Conservation (phyloP, 192 early-diverging fungal species). For the Phlyctochytrium bullatum region DNA sequence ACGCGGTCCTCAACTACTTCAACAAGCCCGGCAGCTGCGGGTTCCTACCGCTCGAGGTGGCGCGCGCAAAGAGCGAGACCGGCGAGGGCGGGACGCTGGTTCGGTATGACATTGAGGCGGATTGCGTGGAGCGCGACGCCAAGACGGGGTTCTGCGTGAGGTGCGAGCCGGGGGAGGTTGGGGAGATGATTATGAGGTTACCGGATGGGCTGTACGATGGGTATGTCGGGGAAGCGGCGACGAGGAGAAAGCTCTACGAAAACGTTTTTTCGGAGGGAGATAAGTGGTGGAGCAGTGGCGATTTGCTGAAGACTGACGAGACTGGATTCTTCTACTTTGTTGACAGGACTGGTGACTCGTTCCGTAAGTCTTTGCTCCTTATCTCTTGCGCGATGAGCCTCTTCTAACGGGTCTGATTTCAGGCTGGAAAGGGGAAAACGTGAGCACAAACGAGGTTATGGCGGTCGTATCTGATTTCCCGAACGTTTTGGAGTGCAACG, state of each 20-base stretch:
- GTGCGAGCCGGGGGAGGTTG: constrained; percentile 47
- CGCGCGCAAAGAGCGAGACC: not conserved
- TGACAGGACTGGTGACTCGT: constrained; percentile 71
- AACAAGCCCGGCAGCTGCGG: not conserved
- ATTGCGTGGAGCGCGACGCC: constrained; percentile 41
- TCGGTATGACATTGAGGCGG: constrained; percentile 54
- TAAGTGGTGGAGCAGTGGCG: constrained; percentile 58
- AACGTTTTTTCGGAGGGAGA: constrained; percentile 64
- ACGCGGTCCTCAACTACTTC: not conserved
- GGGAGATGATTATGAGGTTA: constrained; percentile 55
- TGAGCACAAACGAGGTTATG: constrained; percentile 58
- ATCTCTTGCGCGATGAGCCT: constrained; percentile 21
- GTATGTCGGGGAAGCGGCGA: constrained; percentile 27
- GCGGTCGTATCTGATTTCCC: constrained; percentile 51
- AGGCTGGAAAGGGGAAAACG: constrained; percentile 54
- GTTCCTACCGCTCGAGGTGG: not conserved
- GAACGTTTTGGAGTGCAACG: constrained; percentile 52
- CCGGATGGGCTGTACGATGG: constrained; percentile 29
- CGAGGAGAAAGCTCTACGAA: constrained; percentile 32
- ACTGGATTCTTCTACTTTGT: constrained; percentile 64
- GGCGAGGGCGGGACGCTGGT: constrained; percentile 28
- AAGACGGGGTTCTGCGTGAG: constrained; percentile 50
- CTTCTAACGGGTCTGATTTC: not conserved
- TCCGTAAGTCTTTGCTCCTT: constrained; percentile 66
- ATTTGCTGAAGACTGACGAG: constrained; percentile 48